These are phyloP conservation scores for Phialophora verrucosa DNA, from an alignment of 2,329 filamentous ascomycete species.

Conservation along the genomic window DNA sequence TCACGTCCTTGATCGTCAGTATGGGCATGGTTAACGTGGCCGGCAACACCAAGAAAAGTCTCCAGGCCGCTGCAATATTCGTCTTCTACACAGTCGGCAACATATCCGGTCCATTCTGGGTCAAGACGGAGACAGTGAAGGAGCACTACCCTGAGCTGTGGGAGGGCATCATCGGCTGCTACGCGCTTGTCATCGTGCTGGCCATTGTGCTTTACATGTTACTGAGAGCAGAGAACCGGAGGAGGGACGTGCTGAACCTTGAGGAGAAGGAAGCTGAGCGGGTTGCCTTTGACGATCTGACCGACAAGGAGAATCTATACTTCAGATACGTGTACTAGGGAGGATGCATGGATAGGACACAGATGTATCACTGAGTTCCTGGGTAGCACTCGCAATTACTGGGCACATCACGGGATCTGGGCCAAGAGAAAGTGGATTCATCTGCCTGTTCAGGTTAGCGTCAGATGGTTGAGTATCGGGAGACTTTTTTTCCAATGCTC, in stretches of 20 bases:
- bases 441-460: background rate
- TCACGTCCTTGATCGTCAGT: conserved; percentile 67
- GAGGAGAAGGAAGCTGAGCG: conserved; percentile 68
- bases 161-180: conserved; percentile 70
- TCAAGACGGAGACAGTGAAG: conserved; percentile 66
- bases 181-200: conserved; percentile 69
- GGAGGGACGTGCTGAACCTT: conserved; percentile 54
- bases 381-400: background rate
- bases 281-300: conserved; percentile 70
- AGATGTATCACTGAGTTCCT: too few relatives aligned
- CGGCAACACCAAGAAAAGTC: conserved; percentile 77
- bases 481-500: conserved; percentile 15
- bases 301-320: conserved; percentile 71
- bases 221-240: conserved; percentile 64
- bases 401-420: background rate
- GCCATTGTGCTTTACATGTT: conserved; percentile 64
- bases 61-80: conserved; percentile 75
- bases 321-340: conserved; percentile 62
- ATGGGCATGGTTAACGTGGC: conserved; percentile 72
- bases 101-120: conserved; percentile 68
- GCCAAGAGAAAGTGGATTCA: background rate
- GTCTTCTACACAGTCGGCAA: conserved; percentile 78
- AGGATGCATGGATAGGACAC: background rate
- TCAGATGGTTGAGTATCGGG: background rate
- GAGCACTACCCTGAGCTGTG: conserved; percentile 74